Percentiles rank a stretch among this genome's conserved stretches.
These are phyloP conservation scores for Colletotrichum godetiae DNA, from an alignment of 2,329 filamentous ascomycete genomes.

Conservation along the genomic window DNA sequence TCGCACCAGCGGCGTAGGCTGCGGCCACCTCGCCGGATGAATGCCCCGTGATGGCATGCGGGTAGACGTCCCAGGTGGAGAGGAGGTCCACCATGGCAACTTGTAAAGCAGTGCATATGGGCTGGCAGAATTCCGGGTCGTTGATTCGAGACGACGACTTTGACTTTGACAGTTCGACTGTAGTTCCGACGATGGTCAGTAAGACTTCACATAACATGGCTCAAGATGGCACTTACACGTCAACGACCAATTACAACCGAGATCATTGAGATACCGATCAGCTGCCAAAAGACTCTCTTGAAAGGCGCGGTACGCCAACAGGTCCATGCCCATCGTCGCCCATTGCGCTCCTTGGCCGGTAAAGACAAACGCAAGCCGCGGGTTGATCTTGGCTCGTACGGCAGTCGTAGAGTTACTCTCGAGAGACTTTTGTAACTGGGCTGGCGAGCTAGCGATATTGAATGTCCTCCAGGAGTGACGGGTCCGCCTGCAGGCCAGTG, in stretches of 20 bases:
- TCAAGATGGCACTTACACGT: slow-evolving; percentile 22
- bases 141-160: slow-evolving; percentile 47
- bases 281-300: slow-evolving; percentile 48
- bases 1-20: slow-evolving; percentile 52
- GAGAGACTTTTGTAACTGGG: not conserved
- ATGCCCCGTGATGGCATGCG: slow-evolving; percentile 55
- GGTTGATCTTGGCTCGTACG: not conserved
- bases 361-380: slow-evolving; percentile 39
- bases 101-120: slow-evolving; percentile 59
- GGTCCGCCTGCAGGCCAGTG: slow-evolving; percentile 43
- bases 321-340: slow-evolving; percentile 38
- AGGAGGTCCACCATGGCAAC: slow-evolving; percentile 58
- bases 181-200: slow-evolving; percentile 11
- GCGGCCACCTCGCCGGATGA: slow-evolving; percentile 61
- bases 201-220: not conserved
- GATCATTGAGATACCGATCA: slow-evolving; percentile 44
- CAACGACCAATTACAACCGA: slow-evolving; percentile 43
- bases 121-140: slow-evolving; percentile 55
- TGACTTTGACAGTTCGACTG: slow-evolving; percentile 38
- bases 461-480: slow-evolving; percentile 20
- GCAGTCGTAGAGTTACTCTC: not conserved
- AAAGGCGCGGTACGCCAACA: slow-evolving; percentile 46
- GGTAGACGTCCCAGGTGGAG: slow-evolving; percentile 52
- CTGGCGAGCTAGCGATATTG: slow-evolving; percentile 14
- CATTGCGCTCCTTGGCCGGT: slow-evolving; percentile 45